Base-by-base conservation (phyloP, 495 filamentous ascomycete species). In the Hyaloscypha variabilis region DNA sequence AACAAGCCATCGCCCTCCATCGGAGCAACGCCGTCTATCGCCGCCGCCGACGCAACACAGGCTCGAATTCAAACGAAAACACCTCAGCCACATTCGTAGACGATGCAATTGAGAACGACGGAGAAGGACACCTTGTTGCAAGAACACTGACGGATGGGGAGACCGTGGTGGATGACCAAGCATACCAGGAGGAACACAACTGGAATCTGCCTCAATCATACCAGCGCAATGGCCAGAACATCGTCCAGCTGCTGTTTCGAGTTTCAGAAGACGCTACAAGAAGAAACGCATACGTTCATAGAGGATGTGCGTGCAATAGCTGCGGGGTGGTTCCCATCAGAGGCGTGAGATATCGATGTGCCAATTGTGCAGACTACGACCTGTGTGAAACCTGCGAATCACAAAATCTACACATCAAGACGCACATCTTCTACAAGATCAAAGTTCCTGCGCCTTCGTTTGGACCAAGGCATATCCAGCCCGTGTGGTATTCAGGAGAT, bases 371-470 rank as follows among this genome's bases (percentile, higher is more conserved):
- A 64, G 94, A 97, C 72, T 97, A 91, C 65, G 94, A 97, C 74
- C 86, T 94, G 21, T 97, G 91, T 77, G 91, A 96, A 75, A 87
- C 85, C 10, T 97, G 94, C 73, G 94, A 97, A 77, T 87, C 90
- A 5, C 87, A 91, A 74, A 87, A 90, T 59, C 80, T 92, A 0
- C 96, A 99, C 73, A 87, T 83, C 66, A 96, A 94, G 77, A 96
- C 93, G 0, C 95, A 99, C 78, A 80, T 99, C 51, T 97, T 99
- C 81, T 96, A 94, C 81, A 98, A 98, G 76, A 89, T 94, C 62
- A 84, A 85, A 17, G 88, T 93, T 42, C 91, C 91, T 8, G 85
- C 87, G 3, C 88, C 90, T 0, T 88, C 86, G 66, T 76, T 91
- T 36, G 85, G 87, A 3, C 85, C 86, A 13, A 78, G 83, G 57